Evolutionary conservation across 768 basidiomycete genomes (phyloP).

Genomic region (Leccinum subtestaceum): DNA sequence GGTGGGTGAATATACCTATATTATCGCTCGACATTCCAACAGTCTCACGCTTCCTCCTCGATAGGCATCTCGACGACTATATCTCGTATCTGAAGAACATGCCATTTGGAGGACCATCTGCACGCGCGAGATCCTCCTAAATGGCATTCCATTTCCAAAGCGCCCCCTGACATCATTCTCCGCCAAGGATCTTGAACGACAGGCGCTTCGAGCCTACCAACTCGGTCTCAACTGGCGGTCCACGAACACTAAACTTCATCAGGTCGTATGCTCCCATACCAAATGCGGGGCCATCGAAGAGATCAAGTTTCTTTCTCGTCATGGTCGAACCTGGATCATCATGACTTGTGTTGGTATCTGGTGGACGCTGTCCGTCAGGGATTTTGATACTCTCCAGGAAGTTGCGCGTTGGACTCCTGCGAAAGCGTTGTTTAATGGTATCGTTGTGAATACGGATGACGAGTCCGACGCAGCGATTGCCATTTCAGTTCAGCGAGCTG

Average conservation of each 20-base stretch:
- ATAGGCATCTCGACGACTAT: slow-evolving; percentile 53
- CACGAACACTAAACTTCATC: slow-evolving; percentile 14
- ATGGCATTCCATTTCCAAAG: slow-evolving; percentile 51
- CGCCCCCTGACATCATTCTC: slow-evolving; percentile 36
- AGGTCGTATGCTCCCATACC: slow-evolving; percentile 21
- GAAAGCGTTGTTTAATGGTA: slow-evolving; percentile 50
- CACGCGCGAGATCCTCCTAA: slow-evolving; percentile 39
- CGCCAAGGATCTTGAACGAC: slow-evolving; percentile 43
- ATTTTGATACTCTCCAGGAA: slow-evolving; percentile 30
- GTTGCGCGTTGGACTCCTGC: slow-evolving; percentile 53
- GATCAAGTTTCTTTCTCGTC: slow-evolving; percentile 51
- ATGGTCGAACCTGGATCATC: slow-evolving; percentile 43
- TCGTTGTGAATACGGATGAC: slow-evolving; percentile 48
- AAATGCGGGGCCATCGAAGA: slow-evolving; percentile 47
- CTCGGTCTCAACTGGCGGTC: slow-evolving; percentile 52
- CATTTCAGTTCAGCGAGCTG: slow-evolving; percentile 43
- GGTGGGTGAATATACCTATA: slow-evolving; percentile 29
- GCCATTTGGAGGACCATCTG: slow-evolving; percentile 59
- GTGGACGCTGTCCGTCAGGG: slow-evolving; percentile 57
- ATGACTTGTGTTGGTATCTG: slow-evolving; percentile 60
- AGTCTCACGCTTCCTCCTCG: neutral
- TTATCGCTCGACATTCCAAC: neutral
- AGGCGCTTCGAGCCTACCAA: slow-evolving; percentile 41
- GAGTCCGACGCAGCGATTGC: slow-evolving; percentile 49
- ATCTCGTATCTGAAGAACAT: slow-evolving; percentile 42